Conservation (phyloP, 148 eudicot genomes). For the Vaccinium vitisidaea region DNA sequence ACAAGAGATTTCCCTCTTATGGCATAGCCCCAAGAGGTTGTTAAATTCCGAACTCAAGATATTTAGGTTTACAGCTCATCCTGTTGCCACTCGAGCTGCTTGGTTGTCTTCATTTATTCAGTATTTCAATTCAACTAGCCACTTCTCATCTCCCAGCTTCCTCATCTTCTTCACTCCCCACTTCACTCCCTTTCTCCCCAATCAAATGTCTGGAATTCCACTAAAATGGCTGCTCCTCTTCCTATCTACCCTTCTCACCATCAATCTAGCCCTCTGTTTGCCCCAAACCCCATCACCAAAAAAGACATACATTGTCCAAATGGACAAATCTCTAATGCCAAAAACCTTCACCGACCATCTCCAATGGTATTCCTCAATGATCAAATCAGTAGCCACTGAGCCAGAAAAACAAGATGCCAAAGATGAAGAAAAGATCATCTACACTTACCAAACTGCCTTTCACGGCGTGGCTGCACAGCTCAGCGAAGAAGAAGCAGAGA, state of each 20-base stretch:
- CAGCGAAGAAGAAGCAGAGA: conserved; percentile 48
- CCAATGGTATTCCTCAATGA: conserved; percentile 68
- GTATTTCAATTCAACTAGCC: neutral
- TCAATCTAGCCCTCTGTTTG: conserved; percentile 7
- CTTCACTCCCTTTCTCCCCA: neutral
- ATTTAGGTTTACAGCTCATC: no score
- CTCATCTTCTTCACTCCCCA: neutral
- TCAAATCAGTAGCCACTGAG: conserved; percentile 35
- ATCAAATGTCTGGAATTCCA: conserved; percentile 17
- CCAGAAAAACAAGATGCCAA: conserved; percentile 1
- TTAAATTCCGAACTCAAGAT: no score
- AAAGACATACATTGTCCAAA: conserved; percentile 72
- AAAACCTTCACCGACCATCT: conserved; percentile 43
- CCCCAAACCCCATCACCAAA: conserved; percentile 7
- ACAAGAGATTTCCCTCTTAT: no score
- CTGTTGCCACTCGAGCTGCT: no score
- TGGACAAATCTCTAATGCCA: conserved; percentile 70
- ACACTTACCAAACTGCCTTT: conserved; percentile 67
- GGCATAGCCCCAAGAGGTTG: no score
- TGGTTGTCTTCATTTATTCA: neutral
- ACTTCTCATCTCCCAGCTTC: neutral
- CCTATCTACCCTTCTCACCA: conserved; percentile 23
- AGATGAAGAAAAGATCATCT: conserved; percentile 44
- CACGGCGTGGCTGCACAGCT: conserved; percentile 82
- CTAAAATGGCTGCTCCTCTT: conserved; percentile 33